Conservation (phyloP, 192 early-diverging fungal species). For the Umbelopsis sp. region DNA sequence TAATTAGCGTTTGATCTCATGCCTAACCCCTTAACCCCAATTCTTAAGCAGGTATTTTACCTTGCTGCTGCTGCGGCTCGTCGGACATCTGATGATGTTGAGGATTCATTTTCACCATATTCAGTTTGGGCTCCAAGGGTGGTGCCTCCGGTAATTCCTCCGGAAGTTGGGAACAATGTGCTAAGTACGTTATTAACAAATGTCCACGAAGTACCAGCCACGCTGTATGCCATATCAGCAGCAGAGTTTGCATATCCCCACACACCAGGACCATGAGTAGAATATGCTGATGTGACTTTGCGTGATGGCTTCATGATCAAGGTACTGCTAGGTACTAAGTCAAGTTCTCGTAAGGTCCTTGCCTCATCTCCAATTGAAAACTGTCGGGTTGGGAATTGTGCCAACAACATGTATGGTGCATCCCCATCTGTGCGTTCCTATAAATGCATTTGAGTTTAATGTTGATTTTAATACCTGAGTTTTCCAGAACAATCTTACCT, state of each 20-base stretch:
- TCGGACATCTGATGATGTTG: not conserved
- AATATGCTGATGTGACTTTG: constrained; percentile 21
- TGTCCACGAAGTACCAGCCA: constrained; percentile 2
- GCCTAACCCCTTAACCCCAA: not conserved
- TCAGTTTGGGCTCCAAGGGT: constrained; percentile 9
- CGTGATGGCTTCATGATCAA: constrained; percentile 40
- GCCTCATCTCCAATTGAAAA: constrained; percentile 36
- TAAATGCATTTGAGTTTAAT: not conserved
- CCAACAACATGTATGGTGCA: constrained; percentile 31
- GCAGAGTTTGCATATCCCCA: constrained; percentile 27
- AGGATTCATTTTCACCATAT: not conserved
- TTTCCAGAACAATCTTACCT: constrained; percentile 6
- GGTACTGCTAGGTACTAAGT: constrained; percentile 32
- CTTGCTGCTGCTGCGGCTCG: constrained; percentile 15
- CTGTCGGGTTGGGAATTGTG: constrained; percentile 38
- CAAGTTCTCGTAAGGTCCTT: constrained; percentile 16
- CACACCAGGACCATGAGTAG: not conserved
- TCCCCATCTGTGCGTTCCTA: constrained; percentile 42
- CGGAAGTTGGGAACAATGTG: constrained; percentile 17
- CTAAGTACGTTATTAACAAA: constrained; percentile 15
- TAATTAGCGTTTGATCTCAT: not conserved
- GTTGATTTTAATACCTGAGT: not conserved
- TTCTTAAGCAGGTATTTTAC: not conserved
- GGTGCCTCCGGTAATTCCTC: not conserved
- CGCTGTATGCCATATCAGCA: constrained; percentile 24